Base-by-base conservation (phyloP, 352 stramenopile genomes). In the Sclerospora graminicola region DNA sequence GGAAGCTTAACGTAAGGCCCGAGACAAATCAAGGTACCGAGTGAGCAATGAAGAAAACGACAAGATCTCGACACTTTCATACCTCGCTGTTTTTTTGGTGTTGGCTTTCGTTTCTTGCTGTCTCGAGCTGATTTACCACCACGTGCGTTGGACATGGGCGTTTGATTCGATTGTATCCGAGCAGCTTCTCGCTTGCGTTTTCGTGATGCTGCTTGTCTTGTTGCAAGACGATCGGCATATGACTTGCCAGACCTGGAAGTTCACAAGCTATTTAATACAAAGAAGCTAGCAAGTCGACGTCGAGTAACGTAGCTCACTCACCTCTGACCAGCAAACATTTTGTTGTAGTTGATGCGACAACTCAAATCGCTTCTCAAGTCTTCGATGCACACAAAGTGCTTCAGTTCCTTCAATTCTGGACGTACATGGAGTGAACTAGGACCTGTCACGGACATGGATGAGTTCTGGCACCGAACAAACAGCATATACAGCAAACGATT, bases 241-340 rank as follows among this genome's bases (percentile, higher is more conserved):
- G 61, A 76, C 35, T 81, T 79, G 1, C 48, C 44, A 27, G 66
- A 60, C 27, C 50, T 65, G 21, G 21, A 21, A n/a, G n/a, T n/a
- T n/a, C n/a, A n/a, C n/a, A n/a, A n/a, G n/a, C n/a, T n/a, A n/a
- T n/a, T n/a, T n/a, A n/a, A n/a, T n/a, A n/a, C n/a, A n/a, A n/a
- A n/a, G n/a, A n/a, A n/a, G n/a, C n/a, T n/a, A n/a, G n/a, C n/a
- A n/a, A n/a, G n/a, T n/a, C n/a, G n/a, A n/a, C n/a, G n/a, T n/a
- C n/a, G n/a, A n/a, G n/a, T n/a, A n/a, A n/a, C n/a, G n/a, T n/a
- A n/a, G n/a, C n/a, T n/a, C 26, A 39, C 56, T 20, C 40, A 84
- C 75, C 69, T 76, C 33, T 73, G 70, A 7, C 79, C 75, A 5
- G 66, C 66, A 37, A 87, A 87, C 71, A 87, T 83, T 32, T 62